These are phyloP conservation scores for Chrysoporthe puriensis DNA, from an alignment of 2,329 filamentous ascomycete species.

Conservation along the genomic window DNA sequence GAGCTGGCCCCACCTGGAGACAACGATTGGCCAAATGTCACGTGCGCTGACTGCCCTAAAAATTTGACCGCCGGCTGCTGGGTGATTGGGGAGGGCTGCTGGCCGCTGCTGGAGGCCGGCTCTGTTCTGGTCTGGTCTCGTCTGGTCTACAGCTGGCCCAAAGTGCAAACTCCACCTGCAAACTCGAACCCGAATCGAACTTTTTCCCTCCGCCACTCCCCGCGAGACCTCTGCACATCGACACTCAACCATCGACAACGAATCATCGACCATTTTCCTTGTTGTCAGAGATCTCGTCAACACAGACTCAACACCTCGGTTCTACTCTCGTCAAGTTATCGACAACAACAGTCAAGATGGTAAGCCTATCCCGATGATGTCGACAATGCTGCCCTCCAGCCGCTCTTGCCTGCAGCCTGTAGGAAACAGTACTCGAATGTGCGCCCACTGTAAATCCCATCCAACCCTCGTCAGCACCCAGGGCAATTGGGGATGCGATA, in stretches of 20 bases:
- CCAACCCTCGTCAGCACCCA: constrained; percentile 10
- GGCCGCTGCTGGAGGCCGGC: neutral
- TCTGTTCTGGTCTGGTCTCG: neutral
- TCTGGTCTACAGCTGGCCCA: constrained; percentile 6
- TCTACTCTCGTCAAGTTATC: constrained; percentile 40
- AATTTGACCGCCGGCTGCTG: neutral
- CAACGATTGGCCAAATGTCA: constrained; percentile 6
- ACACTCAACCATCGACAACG: constrained; percentile 27
- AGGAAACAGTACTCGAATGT: constrained; percentile 18
- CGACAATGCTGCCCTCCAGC: constrained; percentile 16
- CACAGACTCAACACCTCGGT: constrained; percentile 51
- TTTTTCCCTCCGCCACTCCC: constrained; percentile 45
- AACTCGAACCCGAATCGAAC: constrained; percentile 38
- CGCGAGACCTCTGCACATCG: constrained; percentile 28
- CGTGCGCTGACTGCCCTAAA: constrained; percentile 15
- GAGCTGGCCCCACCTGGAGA: neutral
- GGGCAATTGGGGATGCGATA: neutral
- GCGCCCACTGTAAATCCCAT: constrained; percentile 17
- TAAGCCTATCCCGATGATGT: constrained; percentile 49
- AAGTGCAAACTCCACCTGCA: constrained; percentile 19
- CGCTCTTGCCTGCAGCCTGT: constrained; percentile 17
- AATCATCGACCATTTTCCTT: constrained; percentile 42
- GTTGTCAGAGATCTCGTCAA: constrained; percentile 56
- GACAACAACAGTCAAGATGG: constrained; percentile 68
- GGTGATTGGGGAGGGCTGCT: neutral